Percentiles rank a stretch among this genome's conserved stretches.
Evolutionary conservation across 2,329 filamentous ascomycete genomes (phyloP).

Genomic region (Pyrenochaeta sp.): DNA sequence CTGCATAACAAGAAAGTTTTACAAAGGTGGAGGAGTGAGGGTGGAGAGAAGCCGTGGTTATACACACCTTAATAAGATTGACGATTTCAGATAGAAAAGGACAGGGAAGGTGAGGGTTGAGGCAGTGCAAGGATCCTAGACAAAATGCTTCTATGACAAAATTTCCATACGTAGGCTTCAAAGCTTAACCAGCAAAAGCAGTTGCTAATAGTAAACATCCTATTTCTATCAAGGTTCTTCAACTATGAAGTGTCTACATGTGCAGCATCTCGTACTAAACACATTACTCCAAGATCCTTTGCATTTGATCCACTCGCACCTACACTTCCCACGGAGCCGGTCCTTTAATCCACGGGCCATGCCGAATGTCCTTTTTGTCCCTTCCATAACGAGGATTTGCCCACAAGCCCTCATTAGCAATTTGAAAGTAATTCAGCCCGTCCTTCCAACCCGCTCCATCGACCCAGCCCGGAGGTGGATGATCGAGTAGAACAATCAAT

Average conservation of each 20-base stretch:
- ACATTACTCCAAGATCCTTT: too few relatives aligned
- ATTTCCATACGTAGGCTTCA: too few relatives aligned
- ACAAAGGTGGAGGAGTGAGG: constrained; percentile 17
- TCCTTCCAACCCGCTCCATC: background rate
- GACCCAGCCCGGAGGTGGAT: background rate
- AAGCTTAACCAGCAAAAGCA: too few relatives aligned
- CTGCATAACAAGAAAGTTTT: constrained; percentile 48
- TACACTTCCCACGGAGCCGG: background rate
- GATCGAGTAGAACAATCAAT: background rate
- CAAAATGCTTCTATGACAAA: too few relatives aligned
- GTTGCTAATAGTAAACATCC: too few relatives aligned
- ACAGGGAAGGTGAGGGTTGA: too few relatives aligned
- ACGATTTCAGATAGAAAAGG: too few relatives aligned
- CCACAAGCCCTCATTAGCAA: background rate
- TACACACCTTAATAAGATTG: constrained; percentile 21
- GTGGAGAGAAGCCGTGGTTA: constrained; percentile 28
- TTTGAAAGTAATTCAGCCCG: background rate
- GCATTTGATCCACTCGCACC: too few relatives aligned
- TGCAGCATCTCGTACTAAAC: too few relatives aligned
- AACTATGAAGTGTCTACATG: too few relatives aligned
- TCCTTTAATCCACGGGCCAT: background rate
- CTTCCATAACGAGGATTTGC: background rate
- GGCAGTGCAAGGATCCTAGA: too few relatives aligned
- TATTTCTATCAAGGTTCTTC: too few relatives aligned
- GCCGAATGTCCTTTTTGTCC: background rate